Percentiles rank a stretch among this genome's conserved stretches.
Evolutionary conservation across 352 stramenopile species (phyloP).

Genomic region (Phytophthora crassamura): DNA sequence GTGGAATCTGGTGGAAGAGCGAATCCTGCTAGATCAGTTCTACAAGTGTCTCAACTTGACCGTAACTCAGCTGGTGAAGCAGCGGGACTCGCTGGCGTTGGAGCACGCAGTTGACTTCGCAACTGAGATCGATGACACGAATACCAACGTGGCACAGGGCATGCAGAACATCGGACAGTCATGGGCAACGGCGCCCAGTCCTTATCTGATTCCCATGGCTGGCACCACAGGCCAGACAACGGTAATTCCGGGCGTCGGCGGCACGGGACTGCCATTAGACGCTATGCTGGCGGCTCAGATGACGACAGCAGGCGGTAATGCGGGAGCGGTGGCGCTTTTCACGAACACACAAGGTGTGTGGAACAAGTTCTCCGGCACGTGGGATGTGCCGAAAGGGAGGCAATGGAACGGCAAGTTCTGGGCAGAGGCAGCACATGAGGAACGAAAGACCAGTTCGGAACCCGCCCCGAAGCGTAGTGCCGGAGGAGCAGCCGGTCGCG

Average conservation of each 20-base stretch:
- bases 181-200: background rate
- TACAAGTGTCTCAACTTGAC: constrained; percentile 6
- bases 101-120: constrained; percentile 12
- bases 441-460: background rate
- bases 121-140: constrained; percentile 1
- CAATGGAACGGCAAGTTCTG: too few relatives aligned
- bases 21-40: background rate
- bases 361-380: background rate
- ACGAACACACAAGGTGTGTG: background rate
- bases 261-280: too few relatives aligned
- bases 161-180: constrained; percentile 8
- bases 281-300: background rate
- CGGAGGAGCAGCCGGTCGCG: too few relatives aligned
- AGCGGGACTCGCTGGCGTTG: background rate
- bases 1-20: background rate
- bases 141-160: background rate
- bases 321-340: background rate
- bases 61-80: background rate
- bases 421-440: background rate
- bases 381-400: background rate
- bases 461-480: background rate
- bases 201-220: background rate
- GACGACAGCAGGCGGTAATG: background rate
- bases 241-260: background rate
- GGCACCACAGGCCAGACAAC: background rate